These are phyloP conservation scores for Lipomyces japonicus DNA, from an alignment of 805 yeast species.

Conservation along the genomic window DNA sequence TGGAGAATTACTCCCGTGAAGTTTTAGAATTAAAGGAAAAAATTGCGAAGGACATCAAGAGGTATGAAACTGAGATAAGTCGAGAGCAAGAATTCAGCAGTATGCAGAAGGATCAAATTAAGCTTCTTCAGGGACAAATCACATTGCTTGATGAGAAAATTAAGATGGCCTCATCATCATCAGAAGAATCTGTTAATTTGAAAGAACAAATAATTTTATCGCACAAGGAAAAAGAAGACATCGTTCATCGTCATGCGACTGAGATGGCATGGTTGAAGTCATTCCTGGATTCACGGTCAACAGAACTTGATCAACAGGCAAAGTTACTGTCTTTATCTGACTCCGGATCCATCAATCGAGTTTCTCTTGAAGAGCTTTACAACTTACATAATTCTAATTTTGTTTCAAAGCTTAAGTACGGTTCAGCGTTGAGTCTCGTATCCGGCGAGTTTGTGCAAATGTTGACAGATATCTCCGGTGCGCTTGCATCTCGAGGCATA, in stretches of 20 bases:
- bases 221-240: constrained; percentile 14
- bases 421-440: constrained; percentile 19
- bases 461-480: constrained; percentile 1
- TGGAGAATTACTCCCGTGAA: constrained; percentile 13
- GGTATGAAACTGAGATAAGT: constrained; percentile 9
- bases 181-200: constrained; percentile 2
- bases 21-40: constrained; percentile 3
- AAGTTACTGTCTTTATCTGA: background rate
- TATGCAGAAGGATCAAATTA: constrained; percentile 17
- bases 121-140: constrained; percentile 15
- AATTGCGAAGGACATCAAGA: background rate
- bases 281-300: constrained; percentile 12
- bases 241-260: constrained; percentile 13
- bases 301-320: constrained; percentile 22
- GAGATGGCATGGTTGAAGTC: constrained; percentile 24
- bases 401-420: constrained; percentile 17
- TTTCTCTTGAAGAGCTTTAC: constrained; percentile 7
- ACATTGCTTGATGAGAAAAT: constrained; percentile 14
- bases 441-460: constrained; percentile 20
- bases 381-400: constrained; percentile 10
- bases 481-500: constrained; percentile 12
- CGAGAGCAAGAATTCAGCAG: constrained; percentile 3
- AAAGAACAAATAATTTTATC: constrained; percentile 1
- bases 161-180: constrained; percentile 1
- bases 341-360: constrained; percentile 2